phyloP scores from a whole-genome alignment of 2,329 filamentous ascomycete genomes.

The Sporothrix globosa region DNA sequence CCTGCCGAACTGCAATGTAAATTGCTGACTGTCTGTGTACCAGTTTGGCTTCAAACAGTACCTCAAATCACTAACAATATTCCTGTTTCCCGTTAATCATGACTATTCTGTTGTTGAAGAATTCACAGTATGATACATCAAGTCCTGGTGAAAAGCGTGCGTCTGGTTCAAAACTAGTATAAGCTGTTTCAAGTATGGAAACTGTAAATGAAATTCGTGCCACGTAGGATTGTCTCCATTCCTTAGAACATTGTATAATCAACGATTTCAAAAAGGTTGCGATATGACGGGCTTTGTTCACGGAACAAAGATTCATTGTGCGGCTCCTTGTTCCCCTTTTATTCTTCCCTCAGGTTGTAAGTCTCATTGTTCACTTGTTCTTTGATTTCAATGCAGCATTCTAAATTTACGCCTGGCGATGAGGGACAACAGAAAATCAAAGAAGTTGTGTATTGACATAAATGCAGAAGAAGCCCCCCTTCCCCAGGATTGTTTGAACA shows the following conservation, averaged over 20 bases:
- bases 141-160: no score
- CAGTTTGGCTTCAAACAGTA: no score
- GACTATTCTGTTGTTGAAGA: no score
- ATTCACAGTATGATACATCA: no score
- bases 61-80: no score
- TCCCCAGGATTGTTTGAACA: background rate
- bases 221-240: background rate
- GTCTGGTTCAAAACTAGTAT: no score
- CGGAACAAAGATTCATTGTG: conserved; percentile 54
- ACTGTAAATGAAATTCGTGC: no score
- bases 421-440: background rate
- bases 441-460: conserved; percentile 5
- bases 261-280: background rate
- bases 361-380: background rate
- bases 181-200: no score
- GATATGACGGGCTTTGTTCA: background rate
- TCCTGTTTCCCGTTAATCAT: no score
- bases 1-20: no score
- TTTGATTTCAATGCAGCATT: background rate
- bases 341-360: background rate
- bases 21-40: no score
- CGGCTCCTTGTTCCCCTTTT: conserved; percentile 37
- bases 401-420: conserved; percentile 1
- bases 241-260: background rate
- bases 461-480: conserved; percentile 6